Percentiles rank a stretch among this genome's conserved stretches.
Conservation (phyloP, 169 alveolate genomes). For the Cryptosporidium parvum region DNA sequence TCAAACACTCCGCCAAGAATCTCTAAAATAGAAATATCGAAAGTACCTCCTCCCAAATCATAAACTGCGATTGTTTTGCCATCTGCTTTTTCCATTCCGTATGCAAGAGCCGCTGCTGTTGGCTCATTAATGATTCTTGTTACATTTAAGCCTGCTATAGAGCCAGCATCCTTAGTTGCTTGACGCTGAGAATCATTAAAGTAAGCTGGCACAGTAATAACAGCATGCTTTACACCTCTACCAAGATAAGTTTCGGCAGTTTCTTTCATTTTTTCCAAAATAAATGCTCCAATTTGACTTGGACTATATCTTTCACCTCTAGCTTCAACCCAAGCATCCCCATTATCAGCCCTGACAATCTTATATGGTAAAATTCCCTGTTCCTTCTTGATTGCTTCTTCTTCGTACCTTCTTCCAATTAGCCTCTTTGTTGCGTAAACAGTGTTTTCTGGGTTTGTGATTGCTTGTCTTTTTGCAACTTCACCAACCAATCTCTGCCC, state of each 20-base stretch:
- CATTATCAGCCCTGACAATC: conserved; percentile 95
- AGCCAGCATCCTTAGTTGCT: conserved; percentile 98
- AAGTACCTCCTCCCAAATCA: conserved; percentile 95
- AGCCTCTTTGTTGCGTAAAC: conserved; percentile 95
- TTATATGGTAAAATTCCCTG: conserved; percentile 95
- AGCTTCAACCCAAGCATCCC: conserved; percentile 98
- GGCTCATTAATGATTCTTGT: conserved; percentile 99
- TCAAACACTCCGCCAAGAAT: conserved; percentile 98
- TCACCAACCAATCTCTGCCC: conserved; percentile 96
- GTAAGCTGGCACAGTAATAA: conserved; percentile 97
- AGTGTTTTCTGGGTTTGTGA: conserved; percentile 96
- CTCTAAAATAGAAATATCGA: conserved; percentile 98
- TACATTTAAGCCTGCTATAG: conserved; percentile 95
- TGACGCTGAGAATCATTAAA: conserved; percentile 97
- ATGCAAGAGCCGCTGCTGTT: conserved; percentile 99
- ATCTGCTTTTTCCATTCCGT: conserved; percentile 97
- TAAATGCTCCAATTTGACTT: conserved; percentile 96
- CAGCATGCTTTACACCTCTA: conserved; percentile 93
- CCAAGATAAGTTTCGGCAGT: conserved; percentile 97
- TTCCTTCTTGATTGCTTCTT: conserved; percentile 96
- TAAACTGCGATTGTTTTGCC: conserved; percentile 94
- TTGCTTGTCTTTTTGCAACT: conserved; percentile 97
- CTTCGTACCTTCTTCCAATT: conserved; percentile 96
- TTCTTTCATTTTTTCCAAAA: conserved; percentile 95
- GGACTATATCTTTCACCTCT: conserved; percentile 96